Percentiles rank a stretch among this genome's conserved stretches.
Conservation (phyloP, 352 stramenopile species). For the Achlya hypogyna region DNA sequence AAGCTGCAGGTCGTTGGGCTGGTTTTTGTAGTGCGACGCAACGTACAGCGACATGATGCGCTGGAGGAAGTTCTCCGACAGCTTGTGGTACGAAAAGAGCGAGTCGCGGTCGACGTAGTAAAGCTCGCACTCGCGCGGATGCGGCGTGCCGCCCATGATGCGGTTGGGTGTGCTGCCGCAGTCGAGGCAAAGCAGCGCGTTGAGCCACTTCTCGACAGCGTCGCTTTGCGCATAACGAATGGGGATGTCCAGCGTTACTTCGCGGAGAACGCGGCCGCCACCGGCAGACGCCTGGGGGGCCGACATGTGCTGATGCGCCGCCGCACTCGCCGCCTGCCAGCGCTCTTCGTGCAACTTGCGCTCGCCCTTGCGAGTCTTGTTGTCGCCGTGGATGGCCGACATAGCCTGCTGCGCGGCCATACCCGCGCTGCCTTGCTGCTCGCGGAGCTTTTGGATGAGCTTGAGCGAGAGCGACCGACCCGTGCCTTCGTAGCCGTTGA, state of each 20-base stretch:
- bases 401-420: slow-evolving; percentile 42
- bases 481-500: slow-evolving; percentile 99
- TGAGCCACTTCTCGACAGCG: slow-evolving; percentile 96
- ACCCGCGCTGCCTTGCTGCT: slow-evolving; percentile 82
- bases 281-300: slow-evolving; percentile 36
- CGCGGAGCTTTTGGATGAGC: slow-evolving; percentile 96
- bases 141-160: slow-evolving; percentile 89
- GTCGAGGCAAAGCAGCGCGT: slow-evolving; percentile 96
- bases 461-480: slow-evolving; percentile 98
- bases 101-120: slow-evolving; percentile 99
- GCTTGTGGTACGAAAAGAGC: slow-evolving; percentile 98
- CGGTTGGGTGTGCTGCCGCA: slow-evolving; percentile 68
- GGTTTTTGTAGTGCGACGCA: slow-evolving; percentile 99
- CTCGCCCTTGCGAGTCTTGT: slow-evolving; percentile 91
- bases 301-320: slow-evolving; percentile 43
- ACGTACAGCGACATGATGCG: slow-evolving; percentile 95
- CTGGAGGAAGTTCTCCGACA: slow-evolving; percentile 94
- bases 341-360: slow-evolving; percentile 95
- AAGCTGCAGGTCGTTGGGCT: slow-evolving; percentile 98
- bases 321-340: slow-evolving; percentile 88
- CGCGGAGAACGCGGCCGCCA: slow-evolving; percentile 73
- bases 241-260: slow-evolving; percentile 94
- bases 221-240: slow-evolving; percentile 96
- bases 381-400: slow-evolving; percentile 77
- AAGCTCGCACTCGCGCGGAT: slow-evolving; percentile 95